Conservation (phyloP, 306 rosid species). For the Crotalaria pallida region DNA sequence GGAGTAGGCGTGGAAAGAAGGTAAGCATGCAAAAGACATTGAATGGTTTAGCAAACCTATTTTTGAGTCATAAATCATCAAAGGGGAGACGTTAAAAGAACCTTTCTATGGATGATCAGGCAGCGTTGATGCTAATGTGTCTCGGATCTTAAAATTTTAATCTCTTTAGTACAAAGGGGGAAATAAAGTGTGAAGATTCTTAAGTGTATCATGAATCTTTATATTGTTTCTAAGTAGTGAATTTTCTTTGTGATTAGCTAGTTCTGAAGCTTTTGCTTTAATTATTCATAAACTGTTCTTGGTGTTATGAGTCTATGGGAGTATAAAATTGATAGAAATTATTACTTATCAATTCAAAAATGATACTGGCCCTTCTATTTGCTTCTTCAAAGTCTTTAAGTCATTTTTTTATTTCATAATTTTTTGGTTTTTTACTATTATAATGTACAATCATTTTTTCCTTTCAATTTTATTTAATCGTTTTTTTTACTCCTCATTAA, state of each 20-base stretch:
- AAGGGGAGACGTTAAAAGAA: slow-evolving; percentile 41
- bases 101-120: slow-evolving; percentile 82
- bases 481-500: too few relatives aligned
- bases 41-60: slow-evolving; percentile 57
- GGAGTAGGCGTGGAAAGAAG: slow-evolving; percentile 38
- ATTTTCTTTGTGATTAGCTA: slow-evolving; percentile 20
- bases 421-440: too few relatives aligned
- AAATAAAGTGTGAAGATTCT: slow-evolving; percentile 32
- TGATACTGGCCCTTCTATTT: background rate
- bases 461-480: too few relatives aligned
- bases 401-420: too few relatives aligned
- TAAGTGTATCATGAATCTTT: slow-evolving; percentile 14
- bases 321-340: slow-evolving; percentile 47
- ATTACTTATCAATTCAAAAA: slow-evolving; percentile 39
- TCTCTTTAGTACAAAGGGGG: background rate
- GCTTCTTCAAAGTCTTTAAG: too few relatives aligned
- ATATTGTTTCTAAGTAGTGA: background rate
- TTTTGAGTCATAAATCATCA: slow-evolving; percentile 64
- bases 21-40: slow-evolving; percentile 55
- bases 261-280: background rate
- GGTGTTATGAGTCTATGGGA: slow-evolving; percentile 2
- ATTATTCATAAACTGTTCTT: slow-evolving; percentile 1
- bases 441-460: too few relatives aligned
- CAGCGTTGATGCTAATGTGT: slow-evolving; percentile 84
- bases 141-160: slow-evolving; percentile 39